phyloP scores from a whole-genome alignment of 495 filamentous ascomycete species.

The Neurospora sp. region DNA sequence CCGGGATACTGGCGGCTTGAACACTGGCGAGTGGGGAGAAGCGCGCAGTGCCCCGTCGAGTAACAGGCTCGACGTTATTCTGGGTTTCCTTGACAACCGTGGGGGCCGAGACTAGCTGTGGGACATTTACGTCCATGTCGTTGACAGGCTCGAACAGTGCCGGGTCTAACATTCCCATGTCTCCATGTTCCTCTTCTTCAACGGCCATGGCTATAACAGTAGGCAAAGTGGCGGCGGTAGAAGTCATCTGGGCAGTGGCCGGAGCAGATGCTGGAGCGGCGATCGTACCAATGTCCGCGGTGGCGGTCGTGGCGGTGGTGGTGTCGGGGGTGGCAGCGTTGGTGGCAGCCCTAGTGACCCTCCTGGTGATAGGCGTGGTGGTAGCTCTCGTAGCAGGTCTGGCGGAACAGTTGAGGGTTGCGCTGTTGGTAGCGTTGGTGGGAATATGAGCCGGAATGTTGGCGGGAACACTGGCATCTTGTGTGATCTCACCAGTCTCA shows the following conservation, averaged over 20 bases:
- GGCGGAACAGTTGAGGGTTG: not conserved
- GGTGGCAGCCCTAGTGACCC: not conserved
- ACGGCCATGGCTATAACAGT: too few relatives aligned
- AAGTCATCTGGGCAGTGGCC: not conserved
- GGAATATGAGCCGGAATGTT: not conserved
- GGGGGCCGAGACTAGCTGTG: not conserved
- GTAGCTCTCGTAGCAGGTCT: not conserved
- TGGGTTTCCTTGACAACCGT: not conserved
- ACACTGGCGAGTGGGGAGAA: not conserved
- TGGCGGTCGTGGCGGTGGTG: not conserved
- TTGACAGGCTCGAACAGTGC: not conserved
- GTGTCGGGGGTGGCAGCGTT: not conserved
- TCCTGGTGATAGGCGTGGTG: not conserved
- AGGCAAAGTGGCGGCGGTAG: not conserved
- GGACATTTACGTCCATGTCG: too few relatives aligned
- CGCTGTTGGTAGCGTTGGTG: not conserved
- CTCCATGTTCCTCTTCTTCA: not conserved
- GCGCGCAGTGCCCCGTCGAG: not conserved
- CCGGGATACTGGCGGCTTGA: not conserved
- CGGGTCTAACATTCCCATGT: not conserved
- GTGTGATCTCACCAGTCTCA: not conserved
- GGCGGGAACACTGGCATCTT: not conserved
- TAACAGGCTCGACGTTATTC: not conserved
- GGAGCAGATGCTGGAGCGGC: not conserved
- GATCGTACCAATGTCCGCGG: fast-evolving